These are phyloP conservation scores for Phytophthora aleatoria DNA, from an alignment of 352 stramenopile species.

Conservation along the genomic window DNA sequence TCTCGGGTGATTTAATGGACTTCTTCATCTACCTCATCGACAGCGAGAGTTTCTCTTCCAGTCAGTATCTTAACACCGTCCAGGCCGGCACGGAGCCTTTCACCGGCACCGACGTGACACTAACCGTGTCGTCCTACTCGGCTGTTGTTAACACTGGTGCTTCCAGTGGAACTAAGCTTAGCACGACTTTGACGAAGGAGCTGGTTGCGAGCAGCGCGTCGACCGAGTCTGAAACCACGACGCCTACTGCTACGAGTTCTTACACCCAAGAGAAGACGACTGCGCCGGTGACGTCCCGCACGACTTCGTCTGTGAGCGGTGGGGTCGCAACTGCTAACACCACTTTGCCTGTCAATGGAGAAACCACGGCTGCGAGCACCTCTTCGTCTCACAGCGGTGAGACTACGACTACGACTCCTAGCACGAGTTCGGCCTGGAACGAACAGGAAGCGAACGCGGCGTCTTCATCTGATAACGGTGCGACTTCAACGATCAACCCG, in stretches of 20 bases:
- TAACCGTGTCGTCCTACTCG: conserved; percentile 36
- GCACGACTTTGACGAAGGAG: conserved; percentile 11
- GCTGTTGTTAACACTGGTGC: conserved; percentile 21
- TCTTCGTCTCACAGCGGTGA: conserved; percentile 1
- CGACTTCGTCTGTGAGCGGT: conserved; percentile 7
- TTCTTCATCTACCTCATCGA: conserved; percentile 34
- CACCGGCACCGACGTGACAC: conserved; percentile 31
- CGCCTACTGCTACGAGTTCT: conserved; percentile 2
- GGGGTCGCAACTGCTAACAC: no score
- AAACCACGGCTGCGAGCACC: no score
- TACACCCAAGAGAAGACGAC: conserved; percentile 13
- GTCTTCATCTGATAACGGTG: neutral
- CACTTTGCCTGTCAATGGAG: no score
- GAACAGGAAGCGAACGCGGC: no score
- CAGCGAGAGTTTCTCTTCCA: conserved; percentile 28
- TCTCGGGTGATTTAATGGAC: conserved; percentile 30
- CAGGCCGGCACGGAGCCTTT: conserved; percentile 40
- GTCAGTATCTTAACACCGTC: conserved; percentile 36
- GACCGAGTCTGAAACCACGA: conserved; percentile 4
- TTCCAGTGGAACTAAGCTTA: conserved; percentile 16
- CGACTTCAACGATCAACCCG: conserved; percentile 8
- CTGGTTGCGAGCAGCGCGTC: conserved; percentile 21
- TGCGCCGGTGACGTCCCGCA: neutral
- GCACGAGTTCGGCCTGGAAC: neutral
- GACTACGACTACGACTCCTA: neutral